These are phyloP conservation scores for Boletus barrowsii DNA, from an alignment of 768 basidiomycete genomes.

Conservation along the genomic window DNA sequence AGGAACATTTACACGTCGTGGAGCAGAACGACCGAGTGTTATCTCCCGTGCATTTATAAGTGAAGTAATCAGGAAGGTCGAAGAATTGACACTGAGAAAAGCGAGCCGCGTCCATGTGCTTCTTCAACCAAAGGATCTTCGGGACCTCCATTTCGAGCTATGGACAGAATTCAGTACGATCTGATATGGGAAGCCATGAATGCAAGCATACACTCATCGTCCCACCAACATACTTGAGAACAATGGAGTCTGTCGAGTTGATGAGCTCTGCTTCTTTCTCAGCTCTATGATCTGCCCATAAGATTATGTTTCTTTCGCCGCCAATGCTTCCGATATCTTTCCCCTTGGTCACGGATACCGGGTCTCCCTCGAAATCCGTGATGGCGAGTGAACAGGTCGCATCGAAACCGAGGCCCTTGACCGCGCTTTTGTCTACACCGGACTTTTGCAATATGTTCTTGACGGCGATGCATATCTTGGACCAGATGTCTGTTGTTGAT, in stretches of 20 bases:
- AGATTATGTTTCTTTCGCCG: slow-evolving; percentile 81
- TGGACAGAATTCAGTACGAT: slow-evolving; percentile 5
- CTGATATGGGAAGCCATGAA: background rate
- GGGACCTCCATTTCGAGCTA: slow-evolving; percentile 99
- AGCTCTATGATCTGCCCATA: slow-evolving; percentile 98
- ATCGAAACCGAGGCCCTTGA: slow-evolving; percentile 92
- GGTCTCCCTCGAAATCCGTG: slow-evolving; percentile 65
- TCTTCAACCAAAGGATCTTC: slow-evolving; percentile 95
- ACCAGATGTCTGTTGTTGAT: slow-evolving; percentile 88
- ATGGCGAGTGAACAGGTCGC: slow-evolving; percentile 97
- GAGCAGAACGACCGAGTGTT: slow-evolving; percentile 86
- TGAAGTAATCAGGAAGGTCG: slow-evolving; percentile 94
- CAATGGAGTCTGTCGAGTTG: slow-evolving; percentile 78
- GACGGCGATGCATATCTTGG: slow-evolving; percentile 57
- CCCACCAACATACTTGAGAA: slow-evolving; percentile 93
- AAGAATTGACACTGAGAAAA: slow-evolving; percentile 82
- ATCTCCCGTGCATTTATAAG: slow-evolving; percentile 80
- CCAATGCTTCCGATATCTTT: slow-evolving; percentile 49
- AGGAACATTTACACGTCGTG: slow-evolving; percentile 94
- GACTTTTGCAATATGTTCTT: slow-evolving; percentile 60
- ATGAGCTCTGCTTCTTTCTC: slow-evolving; percentile 88
- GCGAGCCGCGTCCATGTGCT: slow-evolving; percentile 66
- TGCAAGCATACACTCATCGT: slow-evolving; percentile 76
- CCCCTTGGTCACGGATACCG: slow-evolving; percentile 73
- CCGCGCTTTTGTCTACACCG: slow-evolving; percentile 49